These are phyloP conservation scores for Ichthyophonus hoferi DNA, from an alignment of 208 protist species.

Conservation along the genomic window DNA sequence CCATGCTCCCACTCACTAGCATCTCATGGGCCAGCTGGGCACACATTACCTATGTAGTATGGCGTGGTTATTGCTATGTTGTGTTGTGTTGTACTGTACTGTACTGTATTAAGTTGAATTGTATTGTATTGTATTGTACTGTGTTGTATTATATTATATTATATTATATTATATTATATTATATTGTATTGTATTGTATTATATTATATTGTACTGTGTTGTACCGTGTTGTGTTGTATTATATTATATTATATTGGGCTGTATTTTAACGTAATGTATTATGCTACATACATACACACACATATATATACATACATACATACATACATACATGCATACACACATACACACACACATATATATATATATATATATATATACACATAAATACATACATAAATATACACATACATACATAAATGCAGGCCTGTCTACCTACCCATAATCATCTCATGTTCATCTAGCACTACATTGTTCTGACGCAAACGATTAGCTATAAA, in stretches of 20 bases:
- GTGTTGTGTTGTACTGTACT: not conserved
- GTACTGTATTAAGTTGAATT: not conserved
- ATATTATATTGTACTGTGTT: not conserved
- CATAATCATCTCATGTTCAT: constrained; percentile 27
- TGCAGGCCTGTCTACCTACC: too few species aligned
- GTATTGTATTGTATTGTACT: not conserved
- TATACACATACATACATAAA: too few species aligned
- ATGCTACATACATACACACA: too few species aligned
- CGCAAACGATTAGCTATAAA: not conserved
- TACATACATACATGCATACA: too few species aligned
- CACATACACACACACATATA: too few species aligned
- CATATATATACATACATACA: too few species aligned
- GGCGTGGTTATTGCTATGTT: not conserved
- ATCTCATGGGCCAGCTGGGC: constrained; percentile 29
- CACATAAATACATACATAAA: too few species aligned
- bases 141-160: not conserved
- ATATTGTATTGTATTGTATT: not conserved
- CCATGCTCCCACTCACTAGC: constrained; percentile 29
- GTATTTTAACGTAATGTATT: too few species aligned
- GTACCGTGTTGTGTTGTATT: not conserved
- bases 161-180: not conserved
- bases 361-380: too few species aligned
- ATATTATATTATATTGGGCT: too few species aligned
- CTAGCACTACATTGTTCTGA: not conserved
- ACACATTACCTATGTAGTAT: not conserved